Base-by-base conservation (phyloP, 805 yeast genomes). In the Candida patagonica region DNA sequence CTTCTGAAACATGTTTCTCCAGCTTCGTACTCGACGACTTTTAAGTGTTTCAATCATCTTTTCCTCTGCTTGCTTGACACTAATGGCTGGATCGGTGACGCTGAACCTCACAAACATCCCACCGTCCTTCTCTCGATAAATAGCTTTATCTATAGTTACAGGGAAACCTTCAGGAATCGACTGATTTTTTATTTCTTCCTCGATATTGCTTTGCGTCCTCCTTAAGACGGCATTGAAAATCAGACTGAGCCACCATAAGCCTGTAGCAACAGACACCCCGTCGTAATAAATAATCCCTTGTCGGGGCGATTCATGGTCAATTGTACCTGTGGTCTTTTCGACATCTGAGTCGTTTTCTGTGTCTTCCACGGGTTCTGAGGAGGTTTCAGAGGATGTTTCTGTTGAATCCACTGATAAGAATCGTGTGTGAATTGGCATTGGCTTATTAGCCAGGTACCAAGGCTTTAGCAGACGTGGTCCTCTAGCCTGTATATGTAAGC, bases 91-190 rank as follows among this genome's bases (percentile, higher is more conserved):
- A 5, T 65, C 67, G 0, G 88, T 84, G 22, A 83, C 73, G 23
- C 65, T 59, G 51, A 80, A 80, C 48, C 80, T 80, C 26, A 85
- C 92, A 68, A 89, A 88, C 1, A 86, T 96, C 33, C 97, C 97
- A 38, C 96, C 95, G 54, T 92, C 98, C 44, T 94, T 68, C 42
- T 66, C 68, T 41, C 88, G 71, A 0, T 92, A 81, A 24, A 79
- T 73, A 23, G 85, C 68, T 1, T 78, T 76, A 5, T 72, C 66
- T 36, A 85, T 64, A 22, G 68, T 60, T 19, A 78, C 51, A 13
- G 50, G 38, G 4, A 44, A 44, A 21, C 35, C 53, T 4, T 26
- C 26, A 12, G 62, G 60, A 15, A 59, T 34, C n/a, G 52, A 45
- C 21, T 42, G 37, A 5, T 45, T 26, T 17, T 44, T 43, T 22